Percentiles rank a stretch among this genome's conserved stretches.
Evolutionary conservation across 495 filamentous ascomycete species (phyloP).

Genomic region (Penicillium bialowiezense): DNA sequence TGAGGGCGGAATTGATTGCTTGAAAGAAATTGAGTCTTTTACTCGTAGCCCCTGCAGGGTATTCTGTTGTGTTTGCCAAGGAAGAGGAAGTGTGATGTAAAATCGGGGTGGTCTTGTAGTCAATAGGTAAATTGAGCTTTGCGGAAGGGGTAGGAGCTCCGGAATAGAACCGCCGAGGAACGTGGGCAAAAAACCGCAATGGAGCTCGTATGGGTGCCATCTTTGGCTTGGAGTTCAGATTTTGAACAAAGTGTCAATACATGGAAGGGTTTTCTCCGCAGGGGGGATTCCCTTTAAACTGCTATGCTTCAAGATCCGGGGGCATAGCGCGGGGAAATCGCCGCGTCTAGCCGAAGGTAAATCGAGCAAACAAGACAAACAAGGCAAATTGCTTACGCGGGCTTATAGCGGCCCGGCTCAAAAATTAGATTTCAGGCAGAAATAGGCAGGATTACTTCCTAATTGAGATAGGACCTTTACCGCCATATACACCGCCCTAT

Average conservation of each 20-base stretch:
- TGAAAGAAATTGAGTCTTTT: constrained; percentile 90
- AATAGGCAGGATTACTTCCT: no score
- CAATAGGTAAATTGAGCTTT: constrained; percentile 79
- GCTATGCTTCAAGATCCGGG: constrained; percentile 3
- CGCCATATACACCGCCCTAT: no score
- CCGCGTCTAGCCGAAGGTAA: constrained; percentile 26
- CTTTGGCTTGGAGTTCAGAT: background rate
- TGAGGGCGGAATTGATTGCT: constrained; percentile 85
- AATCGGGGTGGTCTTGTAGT: constrained; percentile 80
- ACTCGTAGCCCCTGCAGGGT: constrained; percentile 64
- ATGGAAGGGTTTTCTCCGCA: background rate
- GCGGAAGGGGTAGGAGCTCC: constrained; percentile 41
- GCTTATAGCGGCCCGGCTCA: no score
- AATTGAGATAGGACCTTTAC: no score
- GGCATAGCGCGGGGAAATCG: constrained; percentile 21
- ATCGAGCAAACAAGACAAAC: constrained; percentile 12
- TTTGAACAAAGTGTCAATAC: constrained; percentile 2
- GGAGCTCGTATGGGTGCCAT: constrained; percentile 16
- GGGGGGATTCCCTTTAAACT: constrained; percentile 11
- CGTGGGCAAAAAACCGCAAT: constrained; percentile 11
- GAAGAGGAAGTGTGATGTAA: constrained; percentile 75
- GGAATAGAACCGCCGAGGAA: constrained; percentile 23
- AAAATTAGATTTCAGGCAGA: no score
- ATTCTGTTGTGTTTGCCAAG: constrained; percentile 58
- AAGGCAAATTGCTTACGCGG: background rate